Percentiles rank a stretch among this genome's conserved stretches.
These are phyloP conservation scores for Circinella minor DNA, from an alignment of 371 early-diverging fungal genomes.

Conservation along the genomic window DNA sequence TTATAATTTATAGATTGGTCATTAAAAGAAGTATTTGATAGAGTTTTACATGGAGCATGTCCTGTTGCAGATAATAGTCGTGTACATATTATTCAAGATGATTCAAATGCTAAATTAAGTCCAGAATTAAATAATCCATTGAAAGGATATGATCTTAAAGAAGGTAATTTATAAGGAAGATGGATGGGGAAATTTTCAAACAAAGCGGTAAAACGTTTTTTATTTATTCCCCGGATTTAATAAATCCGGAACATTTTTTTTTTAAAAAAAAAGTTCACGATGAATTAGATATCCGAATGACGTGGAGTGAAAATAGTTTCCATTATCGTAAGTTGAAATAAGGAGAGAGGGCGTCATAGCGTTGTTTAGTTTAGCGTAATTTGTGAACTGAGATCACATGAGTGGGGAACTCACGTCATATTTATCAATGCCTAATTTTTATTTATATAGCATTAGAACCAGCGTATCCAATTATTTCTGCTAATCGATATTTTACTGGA, in stretches of 20 bases:
- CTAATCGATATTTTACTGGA: constrained; percentile 80
- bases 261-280: constrained; percentile 11
- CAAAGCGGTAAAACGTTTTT: too few relatives aligned
- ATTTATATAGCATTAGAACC: constrained; percentile 32
- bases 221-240: neutral
- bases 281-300: constrained; percentile 42
- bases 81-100: constrained; percentile 49
- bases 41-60: constrained; percentile 62
- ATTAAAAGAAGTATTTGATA: constrained; percentile 66
- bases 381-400: neutral
- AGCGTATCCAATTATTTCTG: constrained; percentile 57
- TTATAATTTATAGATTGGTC: constrained; percentile 65
- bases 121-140: constrained; percentile 7
- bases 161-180: neutral
- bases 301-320: constrained; percentile 46
- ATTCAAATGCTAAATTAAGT: constrained; percentile 8
- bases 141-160: neutral
- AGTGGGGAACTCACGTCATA: neutral
- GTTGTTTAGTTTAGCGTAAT: neutral
- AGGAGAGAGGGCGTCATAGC: neutral
- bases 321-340: constrained; percentile 41
- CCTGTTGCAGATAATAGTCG: constrained; percentile 65
- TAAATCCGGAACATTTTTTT: too few relatives aligned
- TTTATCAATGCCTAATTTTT: neutral
- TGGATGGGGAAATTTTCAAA: neutral